Percentiles rank a stretch among this genome's conserved stretches.
phyloP scores from a whole-genome alignment of 306 rosid species.

The Quercus wislizeni region DNA sequence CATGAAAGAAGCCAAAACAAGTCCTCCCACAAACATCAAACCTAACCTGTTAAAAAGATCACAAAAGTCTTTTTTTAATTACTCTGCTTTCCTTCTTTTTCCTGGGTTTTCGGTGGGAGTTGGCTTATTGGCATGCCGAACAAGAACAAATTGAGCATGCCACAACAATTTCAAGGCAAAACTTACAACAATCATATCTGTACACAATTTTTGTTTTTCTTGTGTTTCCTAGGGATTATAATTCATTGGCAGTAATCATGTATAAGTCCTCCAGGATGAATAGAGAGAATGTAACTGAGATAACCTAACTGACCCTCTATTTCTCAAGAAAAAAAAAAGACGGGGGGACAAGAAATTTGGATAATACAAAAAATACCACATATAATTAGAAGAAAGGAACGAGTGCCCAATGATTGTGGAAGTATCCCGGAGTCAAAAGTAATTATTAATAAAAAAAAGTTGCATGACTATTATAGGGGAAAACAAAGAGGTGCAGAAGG shows the following conservation, averaged over 20 bases:
- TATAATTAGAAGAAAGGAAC: neutral
- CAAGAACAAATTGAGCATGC: neutral
- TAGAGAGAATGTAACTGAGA: neutral
- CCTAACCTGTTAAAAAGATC: conserved; percentile 63
- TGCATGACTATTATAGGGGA: too few species aligned
- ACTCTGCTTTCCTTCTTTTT: neutral
- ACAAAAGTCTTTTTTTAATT: neutral
- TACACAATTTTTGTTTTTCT: neutral
- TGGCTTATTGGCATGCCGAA: neutral
- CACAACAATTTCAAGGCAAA: neutral
- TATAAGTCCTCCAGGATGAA: neutral
- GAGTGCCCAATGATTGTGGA: neutral
- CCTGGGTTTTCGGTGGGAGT: neutral
- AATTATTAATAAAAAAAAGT: too few species aligned
- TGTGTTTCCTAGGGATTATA: neutral
- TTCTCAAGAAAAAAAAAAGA: neutral
- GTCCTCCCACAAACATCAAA: conserved; percentile 83
- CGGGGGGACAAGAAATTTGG: neutral
- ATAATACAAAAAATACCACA: neutral
- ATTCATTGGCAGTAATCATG: neutral
- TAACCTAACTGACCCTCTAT: neutral
- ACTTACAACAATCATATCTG: neutral
- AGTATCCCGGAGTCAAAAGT: too few species aligned
- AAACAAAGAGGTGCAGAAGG: too few species aligned
- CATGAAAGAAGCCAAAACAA: conserved; percentile 88